Base-by-base conservation (phyloP, 169 alveolate genomes). In the Eimeria mitis region DNA sequence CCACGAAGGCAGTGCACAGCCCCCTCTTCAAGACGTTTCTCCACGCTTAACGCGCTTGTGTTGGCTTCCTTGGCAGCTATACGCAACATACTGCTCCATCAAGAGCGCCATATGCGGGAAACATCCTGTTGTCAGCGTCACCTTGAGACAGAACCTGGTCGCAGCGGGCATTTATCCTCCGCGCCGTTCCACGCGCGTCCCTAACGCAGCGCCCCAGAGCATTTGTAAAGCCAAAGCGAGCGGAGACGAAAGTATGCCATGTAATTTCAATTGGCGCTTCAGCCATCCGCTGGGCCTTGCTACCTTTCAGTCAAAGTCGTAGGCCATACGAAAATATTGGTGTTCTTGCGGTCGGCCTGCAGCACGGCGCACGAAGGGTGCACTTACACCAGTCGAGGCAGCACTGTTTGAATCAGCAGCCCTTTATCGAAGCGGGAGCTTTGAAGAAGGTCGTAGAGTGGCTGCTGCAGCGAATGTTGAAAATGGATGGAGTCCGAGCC, bases 391-490 rank as follows among this genome's bases (percentile, higher is more conserved):
- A 61, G 37, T 21, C 31, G 94, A 87, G 21, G 16, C 13, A 40
- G 94, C 84, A n/a, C 81, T 87, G 52, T 63, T 87, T 31, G 83
- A 87, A 21, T 65, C 94, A 44, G 94, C 94, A 23, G 81, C 68
- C 28, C 83, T 87, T 23, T 87, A 40, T 34, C 78, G 49, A 63
- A 59, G 63, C 78, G 84, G 94, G 49, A 87, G 75, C 83, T 87
- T 87, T 44, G 81, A 87, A 16, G 81, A 65, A 61, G 94, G 94
- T 40, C 94, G 79, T n/a, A 37, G 49, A 87, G 63, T 87, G 44
- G 94, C 94, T 42, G 65, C 94, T 47, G 81, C 94, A 40, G 83
- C 94, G 47, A 42, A 8, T 47, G 25, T 7, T 37, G 83, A 56
- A 42, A 31, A 61, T 42, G 83, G 79, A 19, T 87, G 94, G 94